Conservation (phyloP, 169 alveolate genomes). For the Miamiensis avidus region DNA sequence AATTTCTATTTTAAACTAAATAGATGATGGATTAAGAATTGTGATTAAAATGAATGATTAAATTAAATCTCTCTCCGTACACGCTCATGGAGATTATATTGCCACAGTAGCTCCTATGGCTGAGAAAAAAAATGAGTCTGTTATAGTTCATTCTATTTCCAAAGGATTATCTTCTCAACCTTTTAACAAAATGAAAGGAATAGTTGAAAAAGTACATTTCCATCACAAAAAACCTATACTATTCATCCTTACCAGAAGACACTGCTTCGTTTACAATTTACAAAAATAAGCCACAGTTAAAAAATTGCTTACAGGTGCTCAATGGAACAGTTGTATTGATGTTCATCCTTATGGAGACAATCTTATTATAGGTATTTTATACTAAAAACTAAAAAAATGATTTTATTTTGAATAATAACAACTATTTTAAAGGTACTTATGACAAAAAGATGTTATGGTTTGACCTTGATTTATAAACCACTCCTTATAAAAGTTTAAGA, state of each 20-base stretch:
- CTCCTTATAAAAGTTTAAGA: conserved; percentile 84
- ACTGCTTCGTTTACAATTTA: conserved; percentile 81
- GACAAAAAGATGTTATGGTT: conserved; percentile 89
- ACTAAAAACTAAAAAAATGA: not conserved
- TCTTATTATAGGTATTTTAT: conserved; percentile 66
- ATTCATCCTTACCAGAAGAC: conserved; percentile 82
- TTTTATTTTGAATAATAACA: no score
- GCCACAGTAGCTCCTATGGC: conserved; percentile 78
- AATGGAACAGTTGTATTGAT: conserved; percentile 73
- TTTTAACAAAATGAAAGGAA: conserved; percentile 84
- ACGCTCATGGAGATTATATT: conserved; percentile 87
- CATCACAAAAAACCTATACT: conserved; percentile 87
- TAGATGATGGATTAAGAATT: conserved; percentile 17
- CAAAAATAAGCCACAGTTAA: conserved; percentile 73
- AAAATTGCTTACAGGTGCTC: conserved; percentile 79
- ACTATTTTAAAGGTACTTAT: conserved; percentile 61
- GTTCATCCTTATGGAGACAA: conserved; percentile 88
- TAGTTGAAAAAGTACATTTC: conserved; percentile 80
- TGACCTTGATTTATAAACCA: conserved; percentile 85
- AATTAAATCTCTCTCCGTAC: conserved; percentile 76
- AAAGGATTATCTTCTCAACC: conserved; percentile 83
- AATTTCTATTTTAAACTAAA: no score
- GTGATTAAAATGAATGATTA: conserved; percentile 58
- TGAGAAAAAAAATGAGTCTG: conserved; percentile 68
- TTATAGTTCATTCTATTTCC: conserved; percentile 82